Conservation (phyloP, 352 stramenopile species). For the Phytopythium delawarense region DNA sequence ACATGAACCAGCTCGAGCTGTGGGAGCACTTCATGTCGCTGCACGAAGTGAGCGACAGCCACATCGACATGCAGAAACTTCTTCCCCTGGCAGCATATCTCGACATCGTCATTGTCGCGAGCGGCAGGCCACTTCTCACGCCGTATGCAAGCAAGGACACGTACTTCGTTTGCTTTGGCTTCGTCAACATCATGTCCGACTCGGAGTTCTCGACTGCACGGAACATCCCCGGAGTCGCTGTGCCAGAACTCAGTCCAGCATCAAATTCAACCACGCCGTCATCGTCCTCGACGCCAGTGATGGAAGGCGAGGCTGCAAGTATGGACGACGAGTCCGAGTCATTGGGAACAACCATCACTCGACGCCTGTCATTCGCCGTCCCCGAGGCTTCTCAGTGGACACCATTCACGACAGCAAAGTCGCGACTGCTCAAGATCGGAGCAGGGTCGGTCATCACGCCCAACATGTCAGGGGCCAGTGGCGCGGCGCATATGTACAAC, state of each 20-base stretch:
- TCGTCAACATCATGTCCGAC: constrained; percentile 68
- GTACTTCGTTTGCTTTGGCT: constrained; percentile 76
- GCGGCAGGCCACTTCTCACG: constrained; percentile 29
- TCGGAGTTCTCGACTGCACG: constrained; percentile 53
- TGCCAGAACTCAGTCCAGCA: neutral
- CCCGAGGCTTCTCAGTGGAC: constrained; percentile 55
- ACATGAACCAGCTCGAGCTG: constrained; percentile 56
- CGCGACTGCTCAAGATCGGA: constrained; percentile 69
- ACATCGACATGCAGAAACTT: constrained; percentile 37
- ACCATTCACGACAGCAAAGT: constrained; percentile 57
- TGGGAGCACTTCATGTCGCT: constrained; percentile 64
- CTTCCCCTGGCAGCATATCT: constrained; percentile 56
- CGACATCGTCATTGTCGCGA: constrained; percentile 48
- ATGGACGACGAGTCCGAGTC: neutral
- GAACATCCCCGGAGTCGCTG: constrained; percentile 54
- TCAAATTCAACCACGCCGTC: neutral
- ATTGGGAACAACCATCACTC: neutral
- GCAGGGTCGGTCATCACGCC: constrained; percentile 69
- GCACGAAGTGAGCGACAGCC: constrained; percentile 18
- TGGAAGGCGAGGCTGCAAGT: neutral
- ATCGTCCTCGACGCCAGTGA: neutral
- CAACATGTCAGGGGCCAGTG: constrained; percentile 25
- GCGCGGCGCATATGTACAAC: constrained; percentile 36
- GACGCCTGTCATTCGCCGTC: constrained; percentile 27
- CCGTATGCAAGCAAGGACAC: constrained; percentile 44